phyloP scores from a whole-genome alignment of 2,329 filamentous ascomycete genomes.

The Stylonectria norvegica region DNA sequence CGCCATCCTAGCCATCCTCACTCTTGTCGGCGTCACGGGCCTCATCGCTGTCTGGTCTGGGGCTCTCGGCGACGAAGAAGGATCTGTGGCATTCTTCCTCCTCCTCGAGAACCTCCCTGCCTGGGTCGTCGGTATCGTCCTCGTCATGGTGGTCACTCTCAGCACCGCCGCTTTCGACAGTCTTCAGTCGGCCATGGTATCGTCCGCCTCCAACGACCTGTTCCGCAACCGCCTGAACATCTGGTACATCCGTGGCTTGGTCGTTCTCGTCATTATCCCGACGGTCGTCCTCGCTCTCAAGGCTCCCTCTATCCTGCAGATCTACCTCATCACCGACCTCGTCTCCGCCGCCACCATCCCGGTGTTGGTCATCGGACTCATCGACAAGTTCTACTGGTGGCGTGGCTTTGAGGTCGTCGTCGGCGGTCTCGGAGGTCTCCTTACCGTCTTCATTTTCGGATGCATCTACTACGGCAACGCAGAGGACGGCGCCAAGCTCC shows the following conservation, averaged over 20 bases:
- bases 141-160: slow-evolving; percentile 76
- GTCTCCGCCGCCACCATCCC: slow-evolving; percentile 75
- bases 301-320: slow-evolving; percentile 71
- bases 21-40: slow-evolving; percentile 68
- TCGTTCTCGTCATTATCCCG: slow-evolving; percentile 71
- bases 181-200: slow-evolving; percentile 79
- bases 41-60: slow-evolving; percentile 77
- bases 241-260: slow-evolving; percentile 66
- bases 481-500: slow-evolving; percentile 59
- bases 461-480: slow-evolving; percentile 72
- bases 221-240: slow-evolving; percentile 79
- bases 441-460: slow-evolving; percentile 79
- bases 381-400: slow-evolving; percentile 70
- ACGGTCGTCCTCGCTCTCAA: slow-evolving; percentile 71
- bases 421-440: slow-evolving; percentile 71
- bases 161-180: slow-evolving; percentile 77
- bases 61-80: slow-evolving; percentile 58
- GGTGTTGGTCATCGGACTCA: slow-evolving; percentile 69
- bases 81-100: slow-evolving; percentile 71
- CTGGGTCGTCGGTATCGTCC: slow-evolving; percentile 79
- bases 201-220: slow-evolving; percentile 78
- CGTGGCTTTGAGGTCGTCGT: slow-evolving; percentile 77
- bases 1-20: slow-evolving; percentile 65
- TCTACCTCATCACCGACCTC: slow-evolving; percentile 79
- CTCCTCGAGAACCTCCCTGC: slow-evolving; percentile 67